Evolutionary conservation across 2,329 filamentous ascomycete species (phyloP), one percentile per base, ranked within the genome.

Genomic region (Hymenoscyphus occultus): DNA sequence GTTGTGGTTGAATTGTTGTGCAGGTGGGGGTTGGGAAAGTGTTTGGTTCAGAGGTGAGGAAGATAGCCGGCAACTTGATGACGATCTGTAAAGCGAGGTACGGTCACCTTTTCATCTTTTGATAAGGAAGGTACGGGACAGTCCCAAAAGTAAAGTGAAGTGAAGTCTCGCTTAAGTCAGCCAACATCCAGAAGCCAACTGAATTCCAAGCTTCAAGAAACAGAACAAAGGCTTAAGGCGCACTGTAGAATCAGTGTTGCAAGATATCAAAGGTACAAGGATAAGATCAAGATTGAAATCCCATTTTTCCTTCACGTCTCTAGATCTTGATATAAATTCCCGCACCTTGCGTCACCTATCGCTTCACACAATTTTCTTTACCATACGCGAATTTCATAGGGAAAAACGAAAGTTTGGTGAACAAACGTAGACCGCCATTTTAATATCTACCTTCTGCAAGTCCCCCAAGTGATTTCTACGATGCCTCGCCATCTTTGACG

Each of bases 391-490:
- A 60, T 12, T 45, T 40, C 13, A n/a, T 40, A 40, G 39, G 39
- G n/a, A 28, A 22, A 28, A 45, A 42, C 13, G 59, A 61, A 51
- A 56, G 9, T 56, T 42, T 39, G 42, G 60, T 62, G 60, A 62
- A 62, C 39, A 35, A 16, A n/a, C 31, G 35, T 57, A 62, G 60
- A 62, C 60, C 60, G 60, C 60, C 39, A 39, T 22, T 62, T 62
- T 42, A 42, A 28, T 14, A 31, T 54, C 22, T 39, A n/a, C 31
- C 51, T 40, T 45, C 19, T 19, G n/a, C 13, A 56, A 5, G 13
- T 19, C 10, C 10, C 32, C 28, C 10, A 56, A 39, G 48, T 54
- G 19, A 19, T 42, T 57, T 3, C 51, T 22, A 13, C 39, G 39
- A 40, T 31, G 16, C 16, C 60, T 39, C n/a, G 22, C 60, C 40